These are phyloP conservation scores for Globisporangium camurandrum DNA, from an alignment of 352 stramenopile genomes.

Conservation along the genomic window DNA sequence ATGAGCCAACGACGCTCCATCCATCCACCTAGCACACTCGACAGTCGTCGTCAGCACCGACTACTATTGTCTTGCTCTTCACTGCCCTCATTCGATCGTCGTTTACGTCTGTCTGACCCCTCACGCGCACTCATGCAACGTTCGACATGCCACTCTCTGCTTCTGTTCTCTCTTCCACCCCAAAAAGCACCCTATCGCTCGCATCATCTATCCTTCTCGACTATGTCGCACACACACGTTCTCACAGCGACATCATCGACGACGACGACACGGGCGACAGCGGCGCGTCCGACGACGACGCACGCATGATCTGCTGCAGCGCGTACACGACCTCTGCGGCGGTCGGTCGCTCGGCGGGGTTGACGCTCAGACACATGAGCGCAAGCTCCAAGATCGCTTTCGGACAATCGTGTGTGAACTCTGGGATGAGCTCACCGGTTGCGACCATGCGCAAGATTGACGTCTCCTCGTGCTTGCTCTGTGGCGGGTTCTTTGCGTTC, in stretches of 20 bases:
- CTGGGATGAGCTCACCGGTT: conserved; percentile 35
- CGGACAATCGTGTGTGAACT: conserved; percentile 45
- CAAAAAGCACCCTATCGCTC: too few relatives aligned
- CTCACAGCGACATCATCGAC: conserved; percentile 15
- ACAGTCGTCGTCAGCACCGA: too few relatives aligned
- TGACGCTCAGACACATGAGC: conserved; percentile 36
- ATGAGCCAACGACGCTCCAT: too few relatives aligned
- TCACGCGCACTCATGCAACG: too few relatives aligned
- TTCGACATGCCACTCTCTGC: too few relatives aligned
- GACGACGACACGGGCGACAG: conserved; percentile 14
- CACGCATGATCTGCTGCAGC: conserved; percentile 37
- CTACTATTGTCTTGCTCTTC: too few relatives aligned
- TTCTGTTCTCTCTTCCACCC: too few relatives aligned
- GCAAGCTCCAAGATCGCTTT: conserved; percentile 38
- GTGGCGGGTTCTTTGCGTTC: conserved; percentile 39
- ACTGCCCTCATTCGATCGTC: too few relatives aligned
- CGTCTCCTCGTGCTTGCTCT: conserved; percentile 44
- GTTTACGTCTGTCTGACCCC: too few relatives aligned
- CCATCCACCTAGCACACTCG: too few relatives aligned
- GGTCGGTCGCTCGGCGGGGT: conserved; percentile 52
- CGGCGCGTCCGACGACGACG: conserved; percentile 11
- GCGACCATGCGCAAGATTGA: conserved; percentile 61
- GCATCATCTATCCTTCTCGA: neutral
- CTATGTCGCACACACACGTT: neutral
- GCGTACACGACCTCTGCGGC: conserved; percentile 49